These are phyloP conservation scores for Laburnicola sp. DNA, from an alignment of 2,329 filamentous ascomycete genomes.

Conservation along the genomic window DNA sequence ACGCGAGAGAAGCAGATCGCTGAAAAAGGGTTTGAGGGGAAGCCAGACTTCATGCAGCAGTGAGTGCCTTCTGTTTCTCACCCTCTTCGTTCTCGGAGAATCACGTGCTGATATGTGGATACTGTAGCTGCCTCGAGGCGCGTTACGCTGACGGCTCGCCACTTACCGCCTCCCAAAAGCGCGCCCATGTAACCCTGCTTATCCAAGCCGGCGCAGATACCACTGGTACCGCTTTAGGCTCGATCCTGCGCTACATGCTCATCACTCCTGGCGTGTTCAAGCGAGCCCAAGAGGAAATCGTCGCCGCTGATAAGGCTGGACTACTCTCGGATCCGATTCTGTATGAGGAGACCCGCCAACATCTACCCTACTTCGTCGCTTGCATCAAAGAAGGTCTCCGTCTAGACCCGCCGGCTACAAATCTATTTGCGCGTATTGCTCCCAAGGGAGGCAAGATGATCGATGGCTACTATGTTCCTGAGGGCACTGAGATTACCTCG, in stretches of 20 bases:
- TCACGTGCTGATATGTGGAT: too few species aligned
- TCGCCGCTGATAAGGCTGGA: conserved; percentile 21
- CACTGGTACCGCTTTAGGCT: conserved; percentile 40
- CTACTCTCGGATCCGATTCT: conserved; percentile 29
- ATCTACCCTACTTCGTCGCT: conserved; percentile 54
- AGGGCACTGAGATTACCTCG: conserved; percentile 51
- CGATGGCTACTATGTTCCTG: conserved; percentile 47
- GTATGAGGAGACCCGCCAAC: conserved; percentile 36
- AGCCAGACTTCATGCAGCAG: conserved; percentile 43
- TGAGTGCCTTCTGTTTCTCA: conserved; percentile 12
- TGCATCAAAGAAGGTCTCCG: conserved; percentile 57
- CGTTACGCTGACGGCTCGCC: conserved; percentile 33
- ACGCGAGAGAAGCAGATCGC: conserved; percentile 30
- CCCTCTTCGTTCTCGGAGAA: too few species aligned
- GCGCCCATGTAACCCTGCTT: conserved; percentile 44
- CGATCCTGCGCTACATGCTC: conserved; percentile 35
- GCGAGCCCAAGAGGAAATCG: conserved; percentile 29
- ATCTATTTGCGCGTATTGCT: conserved; percentile 54
- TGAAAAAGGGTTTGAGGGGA: conserved; percentile 23
- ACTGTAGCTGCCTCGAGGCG: conserved; percentile 38
- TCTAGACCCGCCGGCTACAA: conserved; percentile 56
- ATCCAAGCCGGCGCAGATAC: conserved; percentile 46
- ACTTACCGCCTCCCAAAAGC: conserved; percentile 37
- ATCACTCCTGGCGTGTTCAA: conserved; percentile 18
- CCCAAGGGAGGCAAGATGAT: conserved; percentile 39